Conservation (phyloP, 495 filamentous ascomycete genomes). For the Xylaria palmicola region DNA sequence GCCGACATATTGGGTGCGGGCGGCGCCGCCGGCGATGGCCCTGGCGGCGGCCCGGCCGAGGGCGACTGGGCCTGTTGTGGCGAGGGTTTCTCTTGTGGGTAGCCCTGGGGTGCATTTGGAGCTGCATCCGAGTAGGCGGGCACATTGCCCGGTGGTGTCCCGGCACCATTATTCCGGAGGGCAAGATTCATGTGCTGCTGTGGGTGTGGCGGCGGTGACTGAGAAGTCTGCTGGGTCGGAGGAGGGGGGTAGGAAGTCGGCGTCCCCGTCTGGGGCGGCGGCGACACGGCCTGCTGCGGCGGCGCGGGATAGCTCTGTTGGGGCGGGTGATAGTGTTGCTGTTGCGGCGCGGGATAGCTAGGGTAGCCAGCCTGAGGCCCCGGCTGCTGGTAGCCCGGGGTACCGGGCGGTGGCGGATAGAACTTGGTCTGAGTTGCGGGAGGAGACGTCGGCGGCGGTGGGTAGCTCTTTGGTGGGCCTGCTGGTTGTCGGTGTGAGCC, state of each 20-base stretch:
- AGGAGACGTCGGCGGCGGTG: slow-evolving; percentile 35
- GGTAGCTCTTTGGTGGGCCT: slow-evolving; percentile 37
- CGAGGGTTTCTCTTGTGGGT: slow-evolving; percentile 39
- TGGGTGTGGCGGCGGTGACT: slow-evolving; percentile 26
- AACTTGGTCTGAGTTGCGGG: slow-evolving; percentile 48
- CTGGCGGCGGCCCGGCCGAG: slow-evolving; percentile 16
- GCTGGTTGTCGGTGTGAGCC: slow-evolving; percentile 18
- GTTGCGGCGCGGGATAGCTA: slow-evolving; percentile 33
- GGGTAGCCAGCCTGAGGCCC: slow-evolving; percentile 7
- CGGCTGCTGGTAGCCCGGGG: slow-evolving; percentile 22
- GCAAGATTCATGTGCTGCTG: slow-evolving; percentile 24
- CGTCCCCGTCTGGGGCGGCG: slow-evolving; percentile 26
- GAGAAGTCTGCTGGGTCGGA: slow-evolving; percentile 6
- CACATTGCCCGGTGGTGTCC: slow-evolving; percentile 29
- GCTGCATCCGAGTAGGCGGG: slow-evolving; percentile 36
- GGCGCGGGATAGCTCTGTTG: slow-evolving; percentile 34
- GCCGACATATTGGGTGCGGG: slow-evolving; percentile 26
- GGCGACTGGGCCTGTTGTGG: slow-evolving; percentile 26
- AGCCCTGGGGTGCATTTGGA: slow-evolving; percentile 25
- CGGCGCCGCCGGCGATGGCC: background rate
- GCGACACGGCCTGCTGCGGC: slow-evolving; percentile 26
- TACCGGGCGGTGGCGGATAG: slow-evolving; percentile 38
- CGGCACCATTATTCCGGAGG: slow-evolving; percentile 28
- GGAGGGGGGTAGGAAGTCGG: slow-evolving; percentile 31
- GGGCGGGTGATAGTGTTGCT: slow-evolving; percentile 19